Percentiles rank a stretch among this genome's conserved stretches.
Evolutionary conservation across 2,329 filamentous ascomycete species (phyloP).

Genomic region (Colletotrichum sp.): DNA sequence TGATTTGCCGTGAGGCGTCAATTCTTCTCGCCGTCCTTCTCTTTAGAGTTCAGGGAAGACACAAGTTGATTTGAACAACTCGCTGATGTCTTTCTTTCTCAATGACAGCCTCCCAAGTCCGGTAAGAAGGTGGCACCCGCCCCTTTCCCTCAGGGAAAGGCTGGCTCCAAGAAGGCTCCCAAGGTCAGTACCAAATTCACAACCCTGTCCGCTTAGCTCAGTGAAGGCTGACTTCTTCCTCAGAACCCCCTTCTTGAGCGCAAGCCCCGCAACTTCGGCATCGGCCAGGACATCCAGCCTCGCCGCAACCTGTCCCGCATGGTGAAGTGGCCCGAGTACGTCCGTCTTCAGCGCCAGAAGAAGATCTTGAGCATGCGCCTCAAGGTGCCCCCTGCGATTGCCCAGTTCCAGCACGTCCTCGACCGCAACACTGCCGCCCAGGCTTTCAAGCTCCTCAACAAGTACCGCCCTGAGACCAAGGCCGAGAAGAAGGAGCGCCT

Average conservation of each 20-base stretch:
- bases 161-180: constrained; percentile 88
- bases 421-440: constrained; percentile 97
- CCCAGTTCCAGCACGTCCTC: constrained; percentile 97
- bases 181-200: constrained; percentile 77
- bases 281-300: constrained; percentile 98
- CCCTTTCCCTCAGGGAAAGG: constrained; percentile 95
- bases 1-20: background rate
- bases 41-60: constrained; percentile 95
- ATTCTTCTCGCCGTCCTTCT: constrained; percentile 46
- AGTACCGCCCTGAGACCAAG: constrained; percentile 99
- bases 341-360: constrained; percentile 92
- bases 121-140: constrained; percentile 98
- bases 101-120: constrained; percentile 99
- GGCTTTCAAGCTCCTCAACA: constrained; percentile 99
- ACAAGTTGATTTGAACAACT: constrained; percentile 75
- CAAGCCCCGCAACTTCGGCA: constrained; percentile 95
- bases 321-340: constrained; percentile 99
- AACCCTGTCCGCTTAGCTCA: background rate
- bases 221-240: constrained; percentile 24
- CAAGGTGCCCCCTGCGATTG: constrained; percentile 96
- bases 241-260: constrained; percentile 99
- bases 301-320: constrained; percentile 95
- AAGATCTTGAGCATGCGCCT: constrained; percentile 98
- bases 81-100: constrained; percentile 99
- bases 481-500: constrained; percentile 99